Conservation (phyloP, 148 eudicot genomes). For the Silene latifolia region DNA sequence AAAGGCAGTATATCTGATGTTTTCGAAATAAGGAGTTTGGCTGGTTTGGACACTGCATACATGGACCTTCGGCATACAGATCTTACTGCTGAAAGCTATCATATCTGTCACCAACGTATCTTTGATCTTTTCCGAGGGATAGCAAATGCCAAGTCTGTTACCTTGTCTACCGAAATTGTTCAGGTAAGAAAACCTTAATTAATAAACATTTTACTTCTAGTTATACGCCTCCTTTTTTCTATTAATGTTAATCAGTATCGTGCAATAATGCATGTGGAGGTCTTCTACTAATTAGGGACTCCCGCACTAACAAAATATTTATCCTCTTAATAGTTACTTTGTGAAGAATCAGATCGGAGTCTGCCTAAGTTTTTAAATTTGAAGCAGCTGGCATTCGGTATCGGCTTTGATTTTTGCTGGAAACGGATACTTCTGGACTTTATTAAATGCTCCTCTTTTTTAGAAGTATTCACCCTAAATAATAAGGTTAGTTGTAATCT, state of each 20-base stretch:
- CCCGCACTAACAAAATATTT: not conserved
- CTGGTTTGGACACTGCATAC: slow-evolving; percentile 8
- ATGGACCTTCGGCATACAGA: slow-evolving; percentile 23
- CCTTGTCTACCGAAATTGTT: slow-evolving; percentile 19
- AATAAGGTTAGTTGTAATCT: slow-evolving; percentile 24
- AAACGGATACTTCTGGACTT: slow-evolving; percentile 19
- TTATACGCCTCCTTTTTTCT: not conserved
- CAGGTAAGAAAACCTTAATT: slow-evolving; percentile 16
- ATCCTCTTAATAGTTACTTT: slow-evolving; percentile 15
- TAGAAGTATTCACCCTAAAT: slow-evolving; percentile 15
- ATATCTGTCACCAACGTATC: slow-evolving; percentile 13
- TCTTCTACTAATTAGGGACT: not conserved
- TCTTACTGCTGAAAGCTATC: slow-evolving; percentile 5
- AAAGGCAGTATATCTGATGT: slow-evolving; percentile 29
- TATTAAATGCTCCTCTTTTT: slow-evolving; percentile 19
- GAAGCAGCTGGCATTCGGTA: slow-evolving; percentile 21
- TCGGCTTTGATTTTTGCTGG: slow-evolving; percentile 28
- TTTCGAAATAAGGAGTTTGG: slow-evolving; percentile 20
- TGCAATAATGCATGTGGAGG: not conserved
- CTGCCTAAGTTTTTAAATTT: slow-evolving; percentile 25
- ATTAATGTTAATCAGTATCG: not conserved
- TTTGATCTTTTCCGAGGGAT: slow-evolving; percentile 21
- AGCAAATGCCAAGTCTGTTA: slow-evolving; percentile 15
- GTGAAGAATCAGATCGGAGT: not conserved
- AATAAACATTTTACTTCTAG: not conserved